Evolutionary conservation across 176 grass and related monocot species (phyloP), one percentile per base, ranked within the genome.

Genomic region (Cenchrus americanus): DNA sequence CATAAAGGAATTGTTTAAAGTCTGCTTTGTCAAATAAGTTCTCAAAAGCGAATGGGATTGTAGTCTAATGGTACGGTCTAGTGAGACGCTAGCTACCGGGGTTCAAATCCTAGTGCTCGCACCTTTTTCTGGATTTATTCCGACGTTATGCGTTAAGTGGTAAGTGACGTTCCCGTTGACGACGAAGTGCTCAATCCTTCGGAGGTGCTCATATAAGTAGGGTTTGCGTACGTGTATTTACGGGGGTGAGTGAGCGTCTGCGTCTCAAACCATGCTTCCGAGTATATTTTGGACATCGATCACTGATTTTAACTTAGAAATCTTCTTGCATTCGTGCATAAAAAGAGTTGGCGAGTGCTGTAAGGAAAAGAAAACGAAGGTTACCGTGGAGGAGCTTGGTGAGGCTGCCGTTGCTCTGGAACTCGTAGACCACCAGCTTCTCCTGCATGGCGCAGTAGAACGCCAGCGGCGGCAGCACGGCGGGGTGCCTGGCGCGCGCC

Each of bases 381-480:
- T 69, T 71, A 94, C 89, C 92, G 32, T 89, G 92, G 19, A 94
- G 87, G 37, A 87, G 81, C 67, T 53, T 87, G 40, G 76, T 51
- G 68, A 94, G 89, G 84, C 87, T 94, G 64, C 84, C 86, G 80
- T 84, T 89, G 57, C 44, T 84, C 70, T 87, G 89, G 61, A 79
- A 91, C 77, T 94, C 89, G 44, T 89, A 94, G 24, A 94, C 92
- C 73, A 94, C 84, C 11, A 94, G 81, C 87, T 94, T 94, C 87
- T 89, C 89, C 84, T 94, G 89, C 61, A 76, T 77, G 21, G 92
- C 90, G 67, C 87, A 91, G 73, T 91, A 89, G 85, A 91, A 94
- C 2, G 89, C 87, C 22, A 94, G 80, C 63, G 84, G 80, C 23
- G 89, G 84, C 62, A 94, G 80, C 66, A 94, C 89, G 50, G 79